These are phyloP conservation scores for Calophaca sinica DNA, from an alignment of 306 rosid species.

Conservation along the genomic window DNA sequence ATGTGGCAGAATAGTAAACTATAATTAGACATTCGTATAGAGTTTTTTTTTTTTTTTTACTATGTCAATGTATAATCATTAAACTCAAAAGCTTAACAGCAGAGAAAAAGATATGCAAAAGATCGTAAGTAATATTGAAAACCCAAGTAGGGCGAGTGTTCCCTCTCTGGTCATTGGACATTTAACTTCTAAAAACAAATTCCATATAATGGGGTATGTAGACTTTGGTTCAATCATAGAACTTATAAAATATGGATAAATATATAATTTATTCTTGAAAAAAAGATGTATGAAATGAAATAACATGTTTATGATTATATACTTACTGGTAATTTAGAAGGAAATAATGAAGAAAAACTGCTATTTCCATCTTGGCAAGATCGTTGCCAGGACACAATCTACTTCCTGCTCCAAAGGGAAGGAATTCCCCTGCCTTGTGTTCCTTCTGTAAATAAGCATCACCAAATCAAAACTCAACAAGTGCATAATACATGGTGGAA, in stretches of 20 bases:
- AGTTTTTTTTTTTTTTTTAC: no score
- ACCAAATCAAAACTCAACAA: conserved; percentile 25
- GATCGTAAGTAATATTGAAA: no score
- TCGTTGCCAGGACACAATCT: conserved; percentile 77
- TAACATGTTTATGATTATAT: neutral
- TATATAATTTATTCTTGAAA: neutral
- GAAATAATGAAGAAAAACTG: conserved; percentile 82
- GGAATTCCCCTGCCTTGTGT: conserved; percentile 79
- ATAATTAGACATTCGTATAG: no score
- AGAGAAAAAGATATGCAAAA: no score
- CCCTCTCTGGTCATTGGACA: neutral
- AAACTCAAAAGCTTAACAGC: no score
- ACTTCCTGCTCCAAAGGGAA: conserved; percentile 89
- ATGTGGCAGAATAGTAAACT: no score
- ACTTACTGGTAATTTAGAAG: conserved; percentile 70
- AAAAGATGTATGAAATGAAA: neutral
- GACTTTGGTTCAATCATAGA: neutral
- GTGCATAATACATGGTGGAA: neutral
- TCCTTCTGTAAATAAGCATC: conserved; percentile 44
- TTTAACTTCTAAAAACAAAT: neutral
- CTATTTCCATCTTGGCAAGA: conserved; percentile 74
- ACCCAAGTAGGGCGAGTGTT: no score
- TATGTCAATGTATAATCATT: no score
- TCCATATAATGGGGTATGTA: neutral
- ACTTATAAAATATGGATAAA: neutral